phyloP scores from a whole-genome alignment of 305 asterid genomes.

The Solanum aculeatissimum region DNA sequence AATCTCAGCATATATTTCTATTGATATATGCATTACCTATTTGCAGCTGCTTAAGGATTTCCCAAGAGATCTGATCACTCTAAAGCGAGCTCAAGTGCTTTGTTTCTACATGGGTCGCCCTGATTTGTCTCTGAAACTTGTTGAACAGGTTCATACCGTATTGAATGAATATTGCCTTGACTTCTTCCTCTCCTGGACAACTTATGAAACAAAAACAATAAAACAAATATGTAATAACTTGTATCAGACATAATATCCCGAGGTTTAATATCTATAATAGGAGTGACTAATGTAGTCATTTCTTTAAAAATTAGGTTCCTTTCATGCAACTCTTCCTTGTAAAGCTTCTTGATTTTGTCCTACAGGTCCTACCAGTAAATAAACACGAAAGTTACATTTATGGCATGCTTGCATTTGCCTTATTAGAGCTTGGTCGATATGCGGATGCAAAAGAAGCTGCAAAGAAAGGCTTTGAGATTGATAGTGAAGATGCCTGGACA shows the following conservation, averaged over 20 bases:
- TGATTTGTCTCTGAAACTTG: conserved; percentile 61
- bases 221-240: not conserved
- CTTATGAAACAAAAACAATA: not conserved
- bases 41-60: conserved; percentile 63
- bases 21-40: not conserved
- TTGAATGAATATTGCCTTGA: not conserved
- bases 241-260: not conserved
- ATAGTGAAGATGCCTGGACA: conserved; percentile 72
- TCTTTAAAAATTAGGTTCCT: not conserved
- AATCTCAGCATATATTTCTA: not conserved
- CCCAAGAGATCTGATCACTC: conserved; percentile 71
- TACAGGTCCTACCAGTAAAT: conserved; percentile 66
- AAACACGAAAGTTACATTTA: conserved; percentile 52
- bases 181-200: not conserved
- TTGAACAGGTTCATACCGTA: conserved; percentile 47
- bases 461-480: conserved; percentile 60
- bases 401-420: conserved; percentile 93
- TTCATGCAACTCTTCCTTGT: not conserved
- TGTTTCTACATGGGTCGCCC: conserved; percentile 90
- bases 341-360: not conserved
- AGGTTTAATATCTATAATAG: not conserved
- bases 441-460: conserved; percentile 76
- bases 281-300: not conserved
- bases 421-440: conserved; percentile 80
- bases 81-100: conserved; percentile 81